Evolutionary conservation across 257 asterid species (phyloP).

Genomic region (Przewalskia tangutica): DNA sequence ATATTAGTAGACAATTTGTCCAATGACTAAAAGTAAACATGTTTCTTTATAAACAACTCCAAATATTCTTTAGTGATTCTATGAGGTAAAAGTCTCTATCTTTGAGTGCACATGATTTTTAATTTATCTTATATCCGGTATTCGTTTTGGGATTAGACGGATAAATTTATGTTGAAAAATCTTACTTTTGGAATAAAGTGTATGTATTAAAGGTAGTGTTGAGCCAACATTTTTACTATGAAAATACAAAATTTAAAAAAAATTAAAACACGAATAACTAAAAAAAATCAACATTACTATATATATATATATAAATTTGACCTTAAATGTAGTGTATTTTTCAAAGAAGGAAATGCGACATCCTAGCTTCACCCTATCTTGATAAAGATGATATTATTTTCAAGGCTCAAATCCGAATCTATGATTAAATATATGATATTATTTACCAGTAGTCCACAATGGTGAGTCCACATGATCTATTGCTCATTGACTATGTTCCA

Average conservation of each 20-base stretch:
- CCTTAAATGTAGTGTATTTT: too few species aligned
- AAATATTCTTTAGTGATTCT: neutral
- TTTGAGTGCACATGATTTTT: neutral
- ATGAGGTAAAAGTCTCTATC: neutral
- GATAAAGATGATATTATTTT: too few species aligned
- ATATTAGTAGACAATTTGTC: neutral
- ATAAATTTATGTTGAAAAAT: neutral
- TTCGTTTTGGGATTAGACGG: neutral
- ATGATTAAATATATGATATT: too few species aligned
- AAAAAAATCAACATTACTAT: too few species aligned
- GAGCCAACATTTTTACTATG: rapidly evolving
- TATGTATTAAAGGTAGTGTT: neutral
- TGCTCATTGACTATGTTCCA: neutral
- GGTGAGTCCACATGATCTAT: neutral
- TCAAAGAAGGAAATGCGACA: too few species aligned
- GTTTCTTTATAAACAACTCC: neutral
- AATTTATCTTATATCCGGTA: rapidly evolving
- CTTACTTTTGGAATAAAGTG: neutral
- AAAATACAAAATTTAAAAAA: too few species aligned
- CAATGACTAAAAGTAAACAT: neutral
- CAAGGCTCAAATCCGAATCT: too few species aligned
- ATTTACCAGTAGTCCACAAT: too few species aligned
- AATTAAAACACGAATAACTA: too few species aligned
- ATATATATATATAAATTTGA: too few species aligned
- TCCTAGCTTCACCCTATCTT: too few species aligned